Evolutionary conservation across 2,329 filamentous ascomycete genomes (phyloP).

Genomic region (Penicillium sp.): DNA sequence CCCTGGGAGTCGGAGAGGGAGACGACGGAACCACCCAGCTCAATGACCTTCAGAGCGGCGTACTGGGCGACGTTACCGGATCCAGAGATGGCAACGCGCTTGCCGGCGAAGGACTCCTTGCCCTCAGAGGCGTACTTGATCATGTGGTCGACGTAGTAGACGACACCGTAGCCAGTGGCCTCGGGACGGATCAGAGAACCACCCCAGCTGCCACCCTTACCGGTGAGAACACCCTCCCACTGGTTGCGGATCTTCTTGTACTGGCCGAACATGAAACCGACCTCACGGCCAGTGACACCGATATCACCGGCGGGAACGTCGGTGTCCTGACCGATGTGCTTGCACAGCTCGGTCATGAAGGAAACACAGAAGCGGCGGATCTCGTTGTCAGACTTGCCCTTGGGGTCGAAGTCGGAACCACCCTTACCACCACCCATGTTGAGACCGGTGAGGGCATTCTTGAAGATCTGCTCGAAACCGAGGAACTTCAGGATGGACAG

Average conservation of each 20-base stretch:
- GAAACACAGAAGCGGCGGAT: conserved; percentile 95
- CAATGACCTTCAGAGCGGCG: conserved; percentile 92
- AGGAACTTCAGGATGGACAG: conserved; percentile 87
- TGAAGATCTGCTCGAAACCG: conserved; percentile 99
- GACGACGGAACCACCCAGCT: conserved; percentile 90
- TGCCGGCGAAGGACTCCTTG: conserved; percentile 83
- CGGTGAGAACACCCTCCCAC: conserved; percentile 95
- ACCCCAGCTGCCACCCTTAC: conserved; percentile 93
- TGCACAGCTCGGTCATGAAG: conserved; percentile 95
- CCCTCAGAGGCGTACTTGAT: conserved; percentile 79
- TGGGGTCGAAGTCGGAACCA: conserved; percentile 97
- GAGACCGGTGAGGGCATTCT: conserved; percentile 95
- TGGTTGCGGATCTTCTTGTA: conserved; percentile 87
- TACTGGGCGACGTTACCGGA: conserved; percentile 98
- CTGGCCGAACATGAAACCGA: conserved; percentile 92
- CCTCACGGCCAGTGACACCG: conserved; percentile 87
- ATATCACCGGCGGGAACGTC: conserved; percentile 98
- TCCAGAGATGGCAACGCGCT: conserved; percentile 93
- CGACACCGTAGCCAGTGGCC: conserved; percentile 93
- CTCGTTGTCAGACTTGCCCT: conserved; percentile 96
- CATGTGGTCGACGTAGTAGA: conserved; percentile 98
- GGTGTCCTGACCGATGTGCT: conserved; percentile 94
- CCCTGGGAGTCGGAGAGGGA: conserved; percentile 95
- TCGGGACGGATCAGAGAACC: conserved; percentile 93
- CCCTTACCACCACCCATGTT: conserved; percentile 98